Conservation (phyloP, 257 asterid genomes). For the Ligustrum vulgare region DNA sequence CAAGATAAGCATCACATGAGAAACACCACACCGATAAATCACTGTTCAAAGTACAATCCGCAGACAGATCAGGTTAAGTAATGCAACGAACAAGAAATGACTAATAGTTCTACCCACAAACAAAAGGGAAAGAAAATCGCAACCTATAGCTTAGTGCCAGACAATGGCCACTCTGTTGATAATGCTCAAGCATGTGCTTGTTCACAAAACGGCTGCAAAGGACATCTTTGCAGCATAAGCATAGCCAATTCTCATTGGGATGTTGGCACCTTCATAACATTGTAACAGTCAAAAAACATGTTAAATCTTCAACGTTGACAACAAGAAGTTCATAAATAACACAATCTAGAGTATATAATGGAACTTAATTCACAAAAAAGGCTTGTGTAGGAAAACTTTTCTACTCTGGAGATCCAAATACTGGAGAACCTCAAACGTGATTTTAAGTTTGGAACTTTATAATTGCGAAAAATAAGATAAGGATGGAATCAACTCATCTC, state of each 20-base stretch:
- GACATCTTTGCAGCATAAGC: conserved; percentile 82
- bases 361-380: neutral
- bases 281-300: neutral
- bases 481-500: neutral
- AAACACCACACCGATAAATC: conserved; percentile 96
- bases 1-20: conserved; percentile 81
- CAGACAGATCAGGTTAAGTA: neutral
- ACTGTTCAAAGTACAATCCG: conserved; percentile 39
- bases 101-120: no score
- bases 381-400: neutral
- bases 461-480: neutral
- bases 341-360: neutral
- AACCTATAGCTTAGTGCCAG: conserved; percentile 85
- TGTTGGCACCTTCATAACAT: conserved; percentile 58
- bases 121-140: neutral
- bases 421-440: neutral
- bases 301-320: neutral
- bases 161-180: conserved; percentile 46
- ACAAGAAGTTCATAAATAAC: neutral
- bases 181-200: conserved; percentile 92
- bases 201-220: conserved; percentile 90
- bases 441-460: neutral
- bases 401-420: neutral
- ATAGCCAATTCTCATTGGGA: conserved; percentile 80
- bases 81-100: neutral